phyloP scores from a whole-genome alignment of 1,139 yeast genomes.

The Pichia sp. region DNA sequence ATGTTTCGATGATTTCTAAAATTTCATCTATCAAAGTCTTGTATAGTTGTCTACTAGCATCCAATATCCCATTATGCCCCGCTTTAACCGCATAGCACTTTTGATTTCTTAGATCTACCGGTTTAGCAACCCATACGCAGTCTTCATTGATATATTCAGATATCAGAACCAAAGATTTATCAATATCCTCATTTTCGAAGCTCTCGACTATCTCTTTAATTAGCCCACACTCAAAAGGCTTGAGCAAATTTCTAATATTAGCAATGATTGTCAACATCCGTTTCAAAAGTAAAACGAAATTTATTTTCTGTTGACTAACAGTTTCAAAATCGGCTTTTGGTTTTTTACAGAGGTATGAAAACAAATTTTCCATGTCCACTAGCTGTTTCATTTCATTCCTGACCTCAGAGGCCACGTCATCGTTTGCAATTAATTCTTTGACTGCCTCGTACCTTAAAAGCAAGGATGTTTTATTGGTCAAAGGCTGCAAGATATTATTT shows the following conservation, averaged over 20 bases:
- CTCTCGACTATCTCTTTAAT: conserved; percentile 33
- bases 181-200: conserved; percentile 28
- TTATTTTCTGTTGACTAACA: conserved; percentile 36
- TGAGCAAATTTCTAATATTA: conserved; percentile 20
- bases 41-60: conserved; percentile 41
- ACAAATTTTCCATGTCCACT: conserved; percentile 36
- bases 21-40: conserved; percentile 37
- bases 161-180: conserved; percentile 28
- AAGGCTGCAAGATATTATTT: conserved; percentile 42
- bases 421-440: conserved; percentile 31
- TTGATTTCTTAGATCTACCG: conserved; percentile 41
- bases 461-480: conserved; percentile 36
- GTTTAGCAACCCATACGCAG: conserved; percentile 38
- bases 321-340: conserved; percentile 23
- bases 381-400: conserved; percentile 29
- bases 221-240: conserved; percentile 23
- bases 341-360: conserved; percentile 24
- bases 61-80: conserved; percentile 44
- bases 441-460: conserved; percentile 35
- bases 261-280: conserved; percentile 25
- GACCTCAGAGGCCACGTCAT: conserved; percentile 22
- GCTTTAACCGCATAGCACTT: conserved; percentile 41
- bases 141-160: conserved; percentile 37
- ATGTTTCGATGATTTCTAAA: conserved; percentile 24
- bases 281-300: conserved; percentile 37